Evolutionary conservation across 2,329 filamentous ascomycete genomes (phyloP).

Genomic region (Penicillium sp.): DNA sequence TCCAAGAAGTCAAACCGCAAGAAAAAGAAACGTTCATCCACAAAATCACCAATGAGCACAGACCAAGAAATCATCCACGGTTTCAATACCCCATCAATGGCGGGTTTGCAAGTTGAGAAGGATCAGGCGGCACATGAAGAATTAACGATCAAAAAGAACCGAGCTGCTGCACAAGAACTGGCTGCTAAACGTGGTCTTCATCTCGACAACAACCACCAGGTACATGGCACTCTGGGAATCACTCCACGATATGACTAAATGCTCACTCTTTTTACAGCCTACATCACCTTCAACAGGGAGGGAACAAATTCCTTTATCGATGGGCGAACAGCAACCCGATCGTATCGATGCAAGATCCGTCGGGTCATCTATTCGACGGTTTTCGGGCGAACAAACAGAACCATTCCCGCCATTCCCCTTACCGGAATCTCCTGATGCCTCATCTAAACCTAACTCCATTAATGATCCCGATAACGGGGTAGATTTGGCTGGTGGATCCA

Average conservation of each 20-base stretch:
- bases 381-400: conserved; percentile 26
- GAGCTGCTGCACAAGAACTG: conserved; percentile 56
- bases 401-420: conserved; percentile 35
- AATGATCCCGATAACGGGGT: background rate
- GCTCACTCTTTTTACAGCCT: conserved; percentile 9
- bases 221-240: conserved; percentile 15
- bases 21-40: conserved; percentile 32
- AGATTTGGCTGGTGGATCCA: background rate
- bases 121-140: conserved; percentile 58
- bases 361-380: conserved; percentile 15
- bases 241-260: background rate
- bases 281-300: conserved; percentile 8
- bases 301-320: conserved; percentile 5
- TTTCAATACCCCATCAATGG: conserved; percentile 48
- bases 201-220: conserved; percentile 26
- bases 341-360: conserved; percentile 7
- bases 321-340: conserved; percentile 8
- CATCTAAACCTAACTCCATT: conserved; percentile 11
- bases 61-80: conserved; percentile 31
- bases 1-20: conserved; percentile 46
- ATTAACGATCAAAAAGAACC: conserved; percentile 51
- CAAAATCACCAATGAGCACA: conserved; percentile 25
- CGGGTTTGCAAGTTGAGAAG: conserved; percentile 59
- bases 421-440: conserved; percentile 6
- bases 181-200: conserved; percentile 56